Percentiles rank a stretch among this genome's conserved stretches.
Conservation (phyloP, 148 eudicot genomes). For the Limonium bicolor region DNA sequence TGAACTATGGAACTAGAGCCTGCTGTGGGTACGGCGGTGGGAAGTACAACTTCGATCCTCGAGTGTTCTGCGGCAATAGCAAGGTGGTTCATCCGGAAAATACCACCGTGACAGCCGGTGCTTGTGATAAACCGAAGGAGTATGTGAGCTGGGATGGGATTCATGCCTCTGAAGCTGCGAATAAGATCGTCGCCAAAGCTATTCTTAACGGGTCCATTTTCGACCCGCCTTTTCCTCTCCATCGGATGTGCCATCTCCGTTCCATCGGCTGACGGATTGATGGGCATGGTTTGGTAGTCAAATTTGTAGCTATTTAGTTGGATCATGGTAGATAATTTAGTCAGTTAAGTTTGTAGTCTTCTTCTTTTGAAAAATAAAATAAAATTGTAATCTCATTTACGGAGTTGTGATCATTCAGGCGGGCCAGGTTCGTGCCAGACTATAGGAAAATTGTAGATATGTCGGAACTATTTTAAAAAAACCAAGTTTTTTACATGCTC, state of each 20-base stretch:
- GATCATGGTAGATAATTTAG: background rate
- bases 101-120: conserved; percentile 33
- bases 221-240: conserved; percentile 60
- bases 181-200: conserved; percentile 34
- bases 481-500: too few relatives aligned
- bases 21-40: conserved; percentile 86
- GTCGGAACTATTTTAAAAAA: too few relatives aligned
- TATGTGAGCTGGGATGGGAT: conserved; percentile 89
- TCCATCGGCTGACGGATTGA: conserved; percentile 33
- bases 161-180: conserved; percentile 77
- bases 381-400: too few relatives aligned
- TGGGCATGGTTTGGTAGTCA: too few relatives aligned
- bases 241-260: conserved; percentile 36
- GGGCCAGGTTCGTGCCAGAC: too few relatives aligned
- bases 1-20: conserved; percentile 59
- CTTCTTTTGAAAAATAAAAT: too few relatives aligned
- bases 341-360: too few relatives aligned
- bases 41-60: conserved; percentile 51
- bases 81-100: conserved; percentile 46
- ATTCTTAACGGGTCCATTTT: conserved; percentile 57
- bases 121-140: conserved; percentile 53
- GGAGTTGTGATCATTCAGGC: too few relatives aligned
- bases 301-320: too few relatives aligned
- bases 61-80: conserved; percentile 62
- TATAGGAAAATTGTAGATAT: too few relatives aligned